Conservation (phyloP, 805 yeast genomes). For the Hanseniaspora pseudoguilliermondii region DNA sequence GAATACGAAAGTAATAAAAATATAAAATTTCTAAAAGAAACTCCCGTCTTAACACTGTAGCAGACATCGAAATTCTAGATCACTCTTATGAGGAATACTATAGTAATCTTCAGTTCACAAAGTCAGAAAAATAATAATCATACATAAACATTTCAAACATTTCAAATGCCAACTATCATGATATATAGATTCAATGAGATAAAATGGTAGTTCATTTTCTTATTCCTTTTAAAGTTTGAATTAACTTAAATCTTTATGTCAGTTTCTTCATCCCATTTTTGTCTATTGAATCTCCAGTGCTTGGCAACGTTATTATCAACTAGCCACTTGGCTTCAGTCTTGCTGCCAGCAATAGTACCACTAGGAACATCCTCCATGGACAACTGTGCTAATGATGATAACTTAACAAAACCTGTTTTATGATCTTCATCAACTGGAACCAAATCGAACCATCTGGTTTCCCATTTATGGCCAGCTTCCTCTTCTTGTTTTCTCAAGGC, state of each 20-base stretch:
- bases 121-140: too few relatives aligned
- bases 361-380: constrained; percentile 56
- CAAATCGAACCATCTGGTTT: constrained; percentile 66
- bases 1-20: too few relatives aligned
- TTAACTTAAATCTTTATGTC: constrained; percentile 32
- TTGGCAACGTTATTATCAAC: constrained; percentile 30
- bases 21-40: too few relatives aligned
- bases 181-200: not conserved
- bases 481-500: constrained; percentile 62
- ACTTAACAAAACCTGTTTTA: constrained; percentile 26
- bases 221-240: too few relatives aligned
- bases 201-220: too few relatives aligned
- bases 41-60: too few relatives aligned
- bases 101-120: too few relatives aligned
- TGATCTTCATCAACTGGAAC: constrained; percentile 29
- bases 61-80: too few relatives aligned
- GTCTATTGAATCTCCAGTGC: constrained; percentile 61
- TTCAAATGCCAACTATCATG: not conserved
- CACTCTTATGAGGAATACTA: too few relatives aligned
- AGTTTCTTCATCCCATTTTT: constrained; percentile 44
- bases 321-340: constrained; percentile 32
- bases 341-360: constrained; percentile 45
- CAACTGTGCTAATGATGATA: constrained; percentile 39
- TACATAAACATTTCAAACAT: too few relatives aligned
- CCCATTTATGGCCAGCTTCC: constrained; percentile 56